These are phyloP conservation scores for Uronychia binucleata DNA, from an alignment of 73 alveolate species.

Conservation along the genomic window DNA sequence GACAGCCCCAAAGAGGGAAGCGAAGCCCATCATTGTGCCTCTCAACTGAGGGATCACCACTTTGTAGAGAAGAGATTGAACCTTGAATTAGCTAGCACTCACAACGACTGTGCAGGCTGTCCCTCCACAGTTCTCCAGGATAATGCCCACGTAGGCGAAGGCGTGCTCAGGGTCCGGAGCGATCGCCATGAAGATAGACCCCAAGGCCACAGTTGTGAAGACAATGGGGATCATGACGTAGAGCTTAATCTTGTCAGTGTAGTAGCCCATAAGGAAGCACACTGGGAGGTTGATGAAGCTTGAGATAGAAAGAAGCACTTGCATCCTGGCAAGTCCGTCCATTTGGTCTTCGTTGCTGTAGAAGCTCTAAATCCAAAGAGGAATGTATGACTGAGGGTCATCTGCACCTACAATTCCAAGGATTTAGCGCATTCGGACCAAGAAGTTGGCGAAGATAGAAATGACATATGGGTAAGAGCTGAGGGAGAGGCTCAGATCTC, in stretches of 20 bases:
- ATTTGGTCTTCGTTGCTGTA: not conserved
- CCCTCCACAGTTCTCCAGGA: not conserved
- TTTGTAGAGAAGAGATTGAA: not conserved
- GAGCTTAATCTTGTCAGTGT: not conserved
- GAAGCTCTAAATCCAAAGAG: not conserved
- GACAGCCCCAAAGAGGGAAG: not conserved
- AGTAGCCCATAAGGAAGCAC: not conserved
- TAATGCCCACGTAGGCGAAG: not conserved
- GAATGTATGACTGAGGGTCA: not conserved
- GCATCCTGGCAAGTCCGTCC: not conserved
- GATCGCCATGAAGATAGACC: not conserved
- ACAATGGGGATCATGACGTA: not conserved
- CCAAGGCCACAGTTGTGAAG: not conserved
- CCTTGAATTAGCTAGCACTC: not conserved
- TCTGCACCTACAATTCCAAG: not conserved
- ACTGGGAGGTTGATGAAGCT: not conserved
- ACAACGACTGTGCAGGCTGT: not conserved
- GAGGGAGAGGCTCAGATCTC: not conserved
- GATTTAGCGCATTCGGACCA: not conserved
- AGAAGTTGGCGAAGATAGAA: not conserved
- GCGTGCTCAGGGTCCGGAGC: not conserved
- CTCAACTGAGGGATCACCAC: not conserved
- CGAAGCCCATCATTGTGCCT: not conserved
- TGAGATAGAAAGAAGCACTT: not conserved
- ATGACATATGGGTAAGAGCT: not conserved